Evolutionary conservation across 495 filamentous ascomycete genomes (phyloP).

Genomic region (Aspergillus taichungensis): DNA sequence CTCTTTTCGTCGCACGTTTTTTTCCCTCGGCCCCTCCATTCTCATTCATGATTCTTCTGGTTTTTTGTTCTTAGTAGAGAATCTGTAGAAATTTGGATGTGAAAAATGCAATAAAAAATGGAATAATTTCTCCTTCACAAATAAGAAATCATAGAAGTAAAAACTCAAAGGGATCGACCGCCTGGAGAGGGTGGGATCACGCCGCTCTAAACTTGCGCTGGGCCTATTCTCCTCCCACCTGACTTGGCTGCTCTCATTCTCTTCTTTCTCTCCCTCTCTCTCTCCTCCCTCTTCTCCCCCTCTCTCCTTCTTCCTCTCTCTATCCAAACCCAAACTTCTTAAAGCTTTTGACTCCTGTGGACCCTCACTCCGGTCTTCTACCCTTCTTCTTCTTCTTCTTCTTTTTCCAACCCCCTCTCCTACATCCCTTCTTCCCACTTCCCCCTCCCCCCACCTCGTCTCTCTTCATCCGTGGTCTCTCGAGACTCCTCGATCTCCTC

Average conservation of each 20-base stretch:
- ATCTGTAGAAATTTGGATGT: too few relatives aligned
- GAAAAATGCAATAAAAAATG: too few relatives aligned
- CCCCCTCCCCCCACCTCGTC: neutral
- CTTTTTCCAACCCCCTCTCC: neutral
- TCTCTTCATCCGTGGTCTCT: neutral
- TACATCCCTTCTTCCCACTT: conserved; percentile 2
- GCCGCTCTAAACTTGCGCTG: conserved; percentile 20
- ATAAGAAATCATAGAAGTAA: too few relatives aligned
- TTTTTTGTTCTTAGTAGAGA: too few relatives aligned
- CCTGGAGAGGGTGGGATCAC: conserved; percentile 3
- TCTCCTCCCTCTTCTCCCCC: conserved; percentile 2
- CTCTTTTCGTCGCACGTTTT: too few relatives aligned
- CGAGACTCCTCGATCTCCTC: neutral
- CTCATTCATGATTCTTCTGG: too few relatives aligned
- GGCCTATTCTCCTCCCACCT: conserved; percentile 11
- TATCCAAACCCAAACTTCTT: neutral
- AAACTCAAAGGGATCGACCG: too few relatives aligned
- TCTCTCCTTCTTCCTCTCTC: neutral
- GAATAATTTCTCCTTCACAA: too few relatives aligned
- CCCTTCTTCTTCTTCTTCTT: neutral
- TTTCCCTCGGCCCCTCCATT: neutral
- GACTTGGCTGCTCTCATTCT: conserved; percentile 6
- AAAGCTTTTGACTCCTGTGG: too few relatives aligned
- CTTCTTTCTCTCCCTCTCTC: conserved; percentile 6
- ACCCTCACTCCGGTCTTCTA: neutral